Evolutionary conservation across 2,329 filamentous ascomycete species (phyloP).

Genomic region (Fusarium sacchari): DNA sequence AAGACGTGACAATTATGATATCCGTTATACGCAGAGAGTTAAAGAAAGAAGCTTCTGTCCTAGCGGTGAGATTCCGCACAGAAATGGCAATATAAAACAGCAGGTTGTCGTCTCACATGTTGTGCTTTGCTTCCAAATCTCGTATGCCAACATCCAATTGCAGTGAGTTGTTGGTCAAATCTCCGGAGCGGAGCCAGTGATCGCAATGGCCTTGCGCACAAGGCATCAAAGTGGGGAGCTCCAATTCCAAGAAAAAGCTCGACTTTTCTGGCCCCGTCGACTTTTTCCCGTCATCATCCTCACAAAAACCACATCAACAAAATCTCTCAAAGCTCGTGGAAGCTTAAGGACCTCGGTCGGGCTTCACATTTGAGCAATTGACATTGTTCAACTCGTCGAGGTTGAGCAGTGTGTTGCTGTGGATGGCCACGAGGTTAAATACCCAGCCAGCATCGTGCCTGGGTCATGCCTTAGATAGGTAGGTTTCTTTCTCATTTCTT

Average conservation of each 20-base stretch:
- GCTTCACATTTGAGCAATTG: constrained; percentile 31
- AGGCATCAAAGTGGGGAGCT: constrained; percentile 47
- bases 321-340: constrained; percentile 14
- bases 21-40: no score
- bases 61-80: neutral
- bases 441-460: constrained; percentile 38
- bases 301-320: constrained; percentile 19
- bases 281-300: constrained; percentile 31
- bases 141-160: neutral
- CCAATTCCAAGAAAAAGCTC: constrained; percentile 41
- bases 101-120: neutral
- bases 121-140: neutral
- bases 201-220: constrained; percentile 42
- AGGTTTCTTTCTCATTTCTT: constrained; percentile 25
- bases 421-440: constrained; percentile 42
- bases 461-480: constrained; percentile 48
- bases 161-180: constrained; percentile 2
- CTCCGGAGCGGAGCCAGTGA: neutral
- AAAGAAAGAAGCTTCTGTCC: neutral
- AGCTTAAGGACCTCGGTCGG: constrained; percentile 22
- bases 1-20: neutral
- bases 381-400: constrained; percentile 29
- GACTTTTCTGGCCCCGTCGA: constrained; percentile 19
- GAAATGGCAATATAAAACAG: neutral
- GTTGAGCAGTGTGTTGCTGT: constrained; percentile 36